Conservation (phyloP, 371 early-diverging fungal species). For the Synchytrium microbalum region DNA sequence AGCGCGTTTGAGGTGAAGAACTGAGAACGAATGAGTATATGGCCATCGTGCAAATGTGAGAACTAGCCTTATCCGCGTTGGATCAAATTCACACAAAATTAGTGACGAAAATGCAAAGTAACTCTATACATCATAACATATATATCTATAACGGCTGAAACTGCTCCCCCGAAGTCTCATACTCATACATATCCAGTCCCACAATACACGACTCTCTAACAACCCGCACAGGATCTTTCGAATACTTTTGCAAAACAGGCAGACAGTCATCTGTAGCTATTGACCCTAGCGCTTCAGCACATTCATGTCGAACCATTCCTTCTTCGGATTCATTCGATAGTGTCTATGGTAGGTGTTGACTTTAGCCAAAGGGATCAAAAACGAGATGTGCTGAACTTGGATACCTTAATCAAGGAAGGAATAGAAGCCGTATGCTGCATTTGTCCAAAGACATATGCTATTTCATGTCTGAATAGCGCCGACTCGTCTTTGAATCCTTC, state of each 20-base stretch:
- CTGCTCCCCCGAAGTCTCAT: no score
- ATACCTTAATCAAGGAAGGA: constrained; percentile 69
- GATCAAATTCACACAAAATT: no score
- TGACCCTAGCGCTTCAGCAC: constrained; percentile 99
- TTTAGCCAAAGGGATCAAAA: constrained; percentile 76
- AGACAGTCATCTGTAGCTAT: constrained; percentile 91
- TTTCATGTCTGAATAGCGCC: constrained; percentile 97
- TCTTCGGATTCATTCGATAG: constrained; percentile 69
- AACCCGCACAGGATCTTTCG: constrained; percentile 72
- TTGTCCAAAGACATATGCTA: constrained; percentile 98
- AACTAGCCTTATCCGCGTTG: no score
- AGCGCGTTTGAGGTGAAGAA: no score
- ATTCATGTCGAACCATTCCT: constrained; percentile 98
- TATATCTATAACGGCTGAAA: no score
- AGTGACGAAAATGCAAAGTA: no score
- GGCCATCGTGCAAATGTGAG: no score
- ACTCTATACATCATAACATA: no score
- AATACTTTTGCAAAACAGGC: constrained; percentile 62
- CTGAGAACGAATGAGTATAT: no score
- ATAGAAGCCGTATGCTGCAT: constrained; percentile 89
- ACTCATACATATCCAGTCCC: constrained; percentile 95
- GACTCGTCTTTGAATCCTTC: constrained; percentile 78
- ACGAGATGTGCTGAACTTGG: constrained; percentile 65
- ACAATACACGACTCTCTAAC: constrained; percentile 95
- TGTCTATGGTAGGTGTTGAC: constrained; percentile 19